A percentile compares a stretch with the other conserved stretches of the same genome.
Conservation (phyloP, 768 basidiomycete genomes). For the Lyophyllum shimeji region DNA sequence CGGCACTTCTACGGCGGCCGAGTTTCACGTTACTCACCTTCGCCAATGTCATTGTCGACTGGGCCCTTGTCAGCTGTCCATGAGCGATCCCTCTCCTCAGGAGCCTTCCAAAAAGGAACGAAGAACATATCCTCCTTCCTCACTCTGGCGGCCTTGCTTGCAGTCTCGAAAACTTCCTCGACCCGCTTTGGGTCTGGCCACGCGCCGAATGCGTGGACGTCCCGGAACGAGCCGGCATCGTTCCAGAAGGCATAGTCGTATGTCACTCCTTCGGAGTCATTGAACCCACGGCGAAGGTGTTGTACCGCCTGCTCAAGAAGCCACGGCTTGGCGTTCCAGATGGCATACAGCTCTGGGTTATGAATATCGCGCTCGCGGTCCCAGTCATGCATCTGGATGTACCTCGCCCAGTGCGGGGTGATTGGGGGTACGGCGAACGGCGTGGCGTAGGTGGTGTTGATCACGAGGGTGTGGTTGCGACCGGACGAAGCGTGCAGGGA, state of each 20-base stretch:
- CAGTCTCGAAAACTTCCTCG: slow-evolving; percentile 31
- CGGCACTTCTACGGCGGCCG: not conserved
- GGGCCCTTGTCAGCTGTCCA: slow-evolving; percentile 52
- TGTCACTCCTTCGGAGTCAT: not conserved
- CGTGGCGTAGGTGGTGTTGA: slow-evolving; percentile 31
- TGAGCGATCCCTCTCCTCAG: slow-evolving; percentile 23
- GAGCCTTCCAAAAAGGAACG: slow-evolving; percentile 42
- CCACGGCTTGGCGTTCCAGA: slow-evolving; percentile 57
- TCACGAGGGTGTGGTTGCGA: not conserved
- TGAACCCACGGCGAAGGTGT: slow-evolving; percentile 20
- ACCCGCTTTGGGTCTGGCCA: slow-evolving; percentile 50
- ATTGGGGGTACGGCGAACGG: slow-evolving; percentile 52
- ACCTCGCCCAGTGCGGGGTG: slow-evolving; percentile 26
- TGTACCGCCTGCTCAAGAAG: slow-evolving; percentile 42
- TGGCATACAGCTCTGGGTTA: slow-evolving; percentile 49
- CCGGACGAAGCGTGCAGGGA: slow-evolving; percentile 1
- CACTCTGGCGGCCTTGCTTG: not conserved
- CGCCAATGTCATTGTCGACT: slow-evolving; percentile 48
- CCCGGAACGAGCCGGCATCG: slow-evolving; percentile 54
- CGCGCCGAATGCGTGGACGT: slow-evolving; percentile 36
- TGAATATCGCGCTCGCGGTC: slow-evolving; percentile 46
- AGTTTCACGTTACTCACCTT: slow-evolving; percentile 35
- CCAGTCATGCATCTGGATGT: slow-evolving; percentile 39
- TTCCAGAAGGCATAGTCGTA: slow-evolving; percentile 61
- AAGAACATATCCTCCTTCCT: slow-evolving; percentile 45